A percentile compares a stretch with the other conserved stretches of the same genome.
These are phyloP conservation scores for Cairneyella variabilis DNA, from an alignment of 495 filamentous ascomycete species.

Conservation along the genomic window DNA sequence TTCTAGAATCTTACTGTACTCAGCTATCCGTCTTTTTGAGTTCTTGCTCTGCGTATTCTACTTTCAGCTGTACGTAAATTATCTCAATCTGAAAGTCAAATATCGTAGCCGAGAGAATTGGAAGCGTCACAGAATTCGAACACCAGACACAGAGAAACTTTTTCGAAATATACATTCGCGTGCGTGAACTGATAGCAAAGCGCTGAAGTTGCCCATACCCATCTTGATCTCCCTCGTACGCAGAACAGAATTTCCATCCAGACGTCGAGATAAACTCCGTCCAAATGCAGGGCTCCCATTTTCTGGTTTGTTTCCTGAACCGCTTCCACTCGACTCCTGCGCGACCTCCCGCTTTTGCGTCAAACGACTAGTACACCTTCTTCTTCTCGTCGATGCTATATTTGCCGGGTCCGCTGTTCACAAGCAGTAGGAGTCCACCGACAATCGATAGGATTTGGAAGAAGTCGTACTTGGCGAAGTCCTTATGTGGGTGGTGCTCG, in stretches of 20 bases:
- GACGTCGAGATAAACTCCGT: neutral
- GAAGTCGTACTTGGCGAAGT: conserved; percentile 99
- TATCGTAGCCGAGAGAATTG: too few species aligned
- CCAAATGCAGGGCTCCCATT: conserved; percentile 14
- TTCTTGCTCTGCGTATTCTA: too few species aligned
- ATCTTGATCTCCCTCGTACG: too few species aligned
- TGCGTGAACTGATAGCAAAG: too few species aligned
- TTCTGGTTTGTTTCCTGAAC: conserved; percentile 18
- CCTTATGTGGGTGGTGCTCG: conserved; percentile 96
- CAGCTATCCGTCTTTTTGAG: too few species aligned
- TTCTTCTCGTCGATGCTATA: conserved; percentile 99
- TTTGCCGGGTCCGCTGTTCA: conserved; percentile 97
- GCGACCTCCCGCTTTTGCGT: neutral
- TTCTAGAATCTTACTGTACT: too few species aligned
- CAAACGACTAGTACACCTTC: conserved; percentile 86
- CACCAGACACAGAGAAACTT: too few species aligned
- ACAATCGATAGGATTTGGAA: conserved; percentile 99
- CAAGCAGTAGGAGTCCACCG: conserved; percentile 87
- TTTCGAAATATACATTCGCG: too few species aligned
- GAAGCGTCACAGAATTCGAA: too few species aligned
- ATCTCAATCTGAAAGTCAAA: too few species aligned
- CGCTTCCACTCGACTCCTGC: neutral
- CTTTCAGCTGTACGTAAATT: too few species aligned
- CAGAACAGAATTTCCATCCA: neutral
- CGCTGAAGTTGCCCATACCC: too few species aligned